Base-by-base conservation (phyloP, 192 early-diverging fungal species). In the Coemansia furcata region DNA sequence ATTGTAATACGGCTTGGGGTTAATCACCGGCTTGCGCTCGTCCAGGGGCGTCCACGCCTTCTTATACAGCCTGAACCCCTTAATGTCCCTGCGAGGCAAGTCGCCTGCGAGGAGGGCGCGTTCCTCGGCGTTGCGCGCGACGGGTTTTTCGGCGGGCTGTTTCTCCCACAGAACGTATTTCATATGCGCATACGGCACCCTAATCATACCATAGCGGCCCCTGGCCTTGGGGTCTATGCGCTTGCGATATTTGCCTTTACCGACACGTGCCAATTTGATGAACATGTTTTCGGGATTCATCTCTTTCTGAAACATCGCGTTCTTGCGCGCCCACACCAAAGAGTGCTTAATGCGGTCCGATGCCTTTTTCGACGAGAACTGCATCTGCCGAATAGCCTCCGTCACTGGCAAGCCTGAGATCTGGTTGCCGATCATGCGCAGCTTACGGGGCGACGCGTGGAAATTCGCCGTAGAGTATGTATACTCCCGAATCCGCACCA, bases 211-310 rank as follows among this genome's bases (percentile, higher is more conserved):
- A 54, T 88, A 86, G 42, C 94, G 76, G 11, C 94, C 95, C 30
- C 93, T 75, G 2, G 89, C 94, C 68, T 93, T 90, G 57, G 85
- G 85, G 67, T 90, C 88, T 33, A 94, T 62, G n/a, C 92, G 83
- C 68, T 89, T 91, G 7, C 87, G 68, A 68, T 87, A 94, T 35
- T 72, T 60, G 4, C 94, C 94, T 76, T 96, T 95, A 4, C 96
- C 96, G 23, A 95, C 92, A 80, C 92, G 93, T 3, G 91, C 91
- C 71, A 89, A 86, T 62, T 89, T 87, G 50, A 93, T 73, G 33
- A 87, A 74, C 76, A 86, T 78, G 21, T 86, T 85, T 14, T 84
- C 79, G 3, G 86, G 74, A 43, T 90, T 79, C 88, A 93, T 89
- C 11, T 74, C 72, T 49, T 84, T 80, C 63, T 92, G 88, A 14